phyloP scores from a whole-genome alignment of 306 rosid species.

The Nissolia schottii region DNA sequence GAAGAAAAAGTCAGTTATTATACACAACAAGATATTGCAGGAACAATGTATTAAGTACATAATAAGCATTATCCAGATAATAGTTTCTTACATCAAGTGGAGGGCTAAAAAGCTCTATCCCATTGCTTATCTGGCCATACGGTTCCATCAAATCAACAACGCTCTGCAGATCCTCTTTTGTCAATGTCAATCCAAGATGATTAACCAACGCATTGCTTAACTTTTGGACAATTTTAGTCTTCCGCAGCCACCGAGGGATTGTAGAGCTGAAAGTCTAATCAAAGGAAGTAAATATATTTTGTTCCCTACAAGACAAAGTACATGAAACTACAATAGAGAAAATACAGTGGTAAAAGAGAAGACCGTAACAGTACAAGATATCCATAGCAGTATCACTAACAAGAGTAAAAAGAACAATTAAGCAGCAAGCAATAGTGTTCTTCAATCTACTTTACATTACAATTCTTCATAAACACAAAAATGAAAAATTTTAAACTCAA shows the following conservation, averaged over 20 bases:
- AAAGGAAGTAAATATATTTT: slow-evolving; percentile 28
- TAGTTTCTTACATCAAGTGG: slow-evolving; percentile 75
- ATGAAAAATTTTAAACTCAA: neutral
- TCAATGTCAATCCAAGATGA: slow-evolving; percentile 80
- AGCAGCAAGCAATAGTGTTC: neutral
- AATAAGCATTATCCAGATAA: slow-evolving; percentile 9
- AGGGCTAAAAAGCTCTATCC: slow-evolving; percentile 88
- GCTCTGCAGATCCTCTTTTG: slow-evolving; percentile 73
- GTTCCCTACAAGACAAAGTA: slow-evolving; percentile 16
- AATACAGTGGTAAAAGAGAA: slow-evolving; percentile 7
- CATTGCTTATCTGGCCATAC: slow-evolving; percentile 95
- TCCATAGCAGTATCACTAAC: slow-evolving; percentile 4
- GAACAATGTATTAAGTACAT: slow-evolving; percentile 1
- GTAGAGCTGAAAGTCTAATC: slow-evolving; percentile 74
- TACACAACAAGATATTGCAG: slow-evolving; percentile 13
- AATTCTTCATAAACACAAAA: neutral
- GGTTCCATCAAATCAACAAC: slow-evolving; percentile 98
- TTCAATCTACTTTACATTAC: slow-evolving; percentile 10
- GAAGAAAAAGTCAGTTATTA: slow-evolving; percentile 12
- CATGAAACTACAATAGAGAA: neutral
- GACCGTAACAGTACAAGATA: slow-evolving; percentile 3
- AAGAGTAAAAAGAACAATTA: slow-evolving; percentile 5
- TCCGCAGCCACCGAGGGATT: slow-evolving; percentile 58
- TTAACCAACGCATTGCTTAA: slow-evolving; percentile 63
- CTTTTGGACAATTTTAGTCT: slow-evolving; percentile 48